Base-by-base conservation (phyloP, 495 filamentous ascomycete genomes). In the Terfezia claveryi region DNA sequence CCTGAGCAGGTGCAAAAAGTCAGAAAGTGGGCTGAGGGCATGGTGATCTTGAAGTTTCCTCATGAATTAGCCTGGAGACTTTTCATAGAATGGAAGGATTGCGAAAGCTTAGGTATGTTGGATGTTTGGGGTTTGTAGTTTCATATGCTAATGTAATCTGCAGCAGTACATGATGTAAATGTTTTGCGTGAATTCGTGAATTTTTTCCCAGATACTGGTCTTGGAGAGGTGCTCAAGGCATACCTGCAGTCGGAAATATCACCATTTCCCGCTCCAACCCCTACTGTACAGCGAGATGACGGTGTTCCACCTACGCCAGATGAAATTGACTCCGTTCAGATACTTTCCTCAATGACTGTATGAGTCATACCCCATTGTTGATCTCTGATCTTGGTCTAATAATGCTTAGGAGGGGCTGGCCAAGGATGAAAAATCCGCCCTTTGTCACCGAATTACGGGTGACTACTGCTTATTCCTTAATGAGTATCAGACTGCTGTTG, bases 11-110 rank as follows among this genome's bases (percentile, higher is more conserved):
- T 82, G 36, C 70, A 76, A 14, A 76, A 82, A 44, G 81, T 94
- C 2, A 67, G 75, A 62, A 81, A 81, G 53, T 67, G 87, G 49
- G 87, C 88, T 0, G 76, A 79, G 50, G 91, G 86, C 55, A 87
- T 96, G 80, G 89, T 98, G 51, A 88, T 95, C 58, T 84, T 98
- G 64, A 87, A 89, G 58, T 86, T 94, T 64, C 87, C 87, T 1
- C 95, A 83, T 68, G 77, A 82, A 55, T 71, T 92, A 23, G 91
- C 91, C 3, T 98, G 91, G 91, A 80, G 81, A 55, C 82, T 94
- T 58, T 76, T 80, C 36, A 72, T 98, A 44, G 85, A 95, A 62
- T 95, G 91, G 85, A 76, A 81, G 59, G 85, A 94, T 68, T 70
- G 80, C 44, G 78, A 86, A 59, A 75, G 49, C 38, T 56, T 66